Conservation (phyloP, 306 rosid species). For the Cicer pinnatifidum region DNA sequence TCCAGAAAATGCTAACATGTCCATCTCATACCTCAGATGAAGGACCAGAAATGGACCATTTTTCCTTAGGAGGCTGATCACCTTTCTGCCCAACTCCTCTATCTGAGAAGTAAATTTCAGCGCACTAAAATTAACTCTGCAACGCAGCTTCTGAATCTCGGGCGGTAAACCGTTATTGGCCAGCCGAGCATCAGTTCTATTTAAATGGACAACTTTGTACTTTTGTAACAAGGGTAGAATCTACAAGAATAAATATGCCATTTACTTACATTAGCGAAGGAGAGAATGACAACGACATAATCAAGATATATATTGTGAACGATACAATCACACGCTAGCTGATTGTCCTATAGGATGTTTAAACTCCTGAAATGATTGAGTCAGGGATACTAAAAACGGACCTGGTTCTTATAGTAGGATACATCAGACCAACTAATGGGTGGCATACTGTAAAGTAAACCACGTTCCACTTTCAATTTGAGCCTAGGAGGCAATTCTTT, state of each 20-base stretch:
- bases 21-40: conserved; percentile 98
- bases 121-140: conserved; percentile 91
- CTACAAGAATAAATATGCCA: conserved; percentile 49
- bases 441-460: conserved; percentile 81
- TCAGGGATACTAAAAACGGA: conserved; percentile 39
- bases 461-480: conserved; percentile 73
- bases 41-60: conserved; percentile 92
- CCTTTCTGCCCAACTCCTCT: conserved; percentile 90
- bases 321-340: conserved; percentile 7
- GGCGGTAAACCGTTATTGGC: conserved; percentile 91
- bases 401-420: conserved; percentile 87
- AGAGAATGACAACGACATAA: conserved; percentile 26
- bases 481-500: conserved; percentile 94
- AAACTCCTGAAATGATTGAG: conserved; percentile 1
- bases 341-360: conserved; percentile 16
- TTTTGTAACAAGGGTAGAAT: conserved; percentile 87
- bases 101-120: conserved; percentile 93
- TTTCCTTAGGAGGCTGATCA: conserved; percentile 72
- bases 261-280: conserved; percentile 27
- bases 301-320: background rate
- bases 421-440: conserved; percentile 98
- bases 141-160: conserved; percentile 88
- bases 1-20: conserved; percentile 99
- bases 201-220: conserved; percentile 90
- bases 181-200: conserved; percentile 92